Percentiles rank a stretch among this genome's conserved stretches.
phyloP scores from a whole-genome alignment of 2,329 filamentous ascomycete genomes.

The Pseudocercospora cruenta region DNA sequence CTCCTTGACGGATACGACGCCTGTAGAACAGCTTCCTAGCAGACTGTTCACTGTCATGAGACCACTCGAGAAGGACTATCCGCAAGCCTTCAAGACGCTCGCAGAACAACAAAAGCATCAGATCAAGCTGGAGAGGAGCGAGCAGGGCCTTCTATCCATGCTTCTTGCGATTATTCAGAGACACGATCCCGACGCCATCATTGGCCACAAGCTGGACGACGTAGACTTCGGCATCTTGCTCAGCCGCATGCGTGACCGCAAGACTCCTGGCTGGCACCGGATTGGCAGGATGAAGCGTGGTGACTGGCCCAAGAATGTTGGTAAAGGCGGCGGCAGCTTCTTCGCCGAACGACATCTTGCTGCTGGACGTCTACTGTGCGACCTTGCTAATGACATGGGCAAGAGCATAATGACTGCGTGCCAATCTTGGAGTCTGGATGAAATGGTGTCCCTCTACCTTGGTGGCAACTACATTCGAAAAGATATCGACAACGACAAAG shows the following conservation, averaged over 20 bases:
- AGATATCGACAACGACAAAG: conserved; percentile 86
- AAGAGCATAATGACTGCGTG: conserved; percentile 97
- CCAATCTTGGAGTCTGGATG: conserved; percentile 95
- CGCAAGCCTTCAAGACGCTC: conserved; percentile 81
- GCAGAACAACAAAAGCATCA: conserved; percentile 74
- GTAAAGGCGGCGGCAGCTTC: conserved; percentile 83
- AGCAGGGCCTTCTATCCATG: conserved; percentile 81
- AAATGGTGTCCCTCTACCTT: conserved; percentile 94
- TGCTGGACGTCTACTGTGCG: conserved; percentile 85
- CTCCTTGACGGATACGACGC: conserved; percentile 81
- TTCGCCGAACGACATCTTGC: conserved; percentile 91
- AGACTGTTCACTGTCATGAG: conserved; percentile 91
- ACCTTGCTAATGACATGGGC: conserved; percentile 93
- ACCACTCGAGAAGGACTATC: conserved; percentile 73
- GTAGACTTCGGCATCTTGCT: conserved; percentile 92
- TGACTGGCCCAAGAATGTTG: conserved; percentile 85
- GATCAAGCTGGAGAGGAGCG: conserved; percentile 79
- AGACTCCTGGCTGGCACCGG: conserved; percentile 91
- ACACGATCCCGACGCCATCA: conserved; percentile 88
- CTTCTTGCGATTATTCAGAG: conserved; percentile 87
- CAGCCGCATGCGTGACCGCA: conserved; percentile 83
- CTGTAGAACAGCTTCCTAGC: conserved; percentile 84
- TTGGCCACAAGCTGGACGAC: conserved; percentile 95
- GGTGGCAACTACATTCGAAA: conserved; percentile 70
- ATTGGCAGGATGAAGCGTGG: conserved; percentile 82